Percentiles rank a stretch among this genome's conserved stretches.
Conservation (phyloP, 2,329 filamentous ascomycete genomes). For the Didymella glomerata region DNA sequence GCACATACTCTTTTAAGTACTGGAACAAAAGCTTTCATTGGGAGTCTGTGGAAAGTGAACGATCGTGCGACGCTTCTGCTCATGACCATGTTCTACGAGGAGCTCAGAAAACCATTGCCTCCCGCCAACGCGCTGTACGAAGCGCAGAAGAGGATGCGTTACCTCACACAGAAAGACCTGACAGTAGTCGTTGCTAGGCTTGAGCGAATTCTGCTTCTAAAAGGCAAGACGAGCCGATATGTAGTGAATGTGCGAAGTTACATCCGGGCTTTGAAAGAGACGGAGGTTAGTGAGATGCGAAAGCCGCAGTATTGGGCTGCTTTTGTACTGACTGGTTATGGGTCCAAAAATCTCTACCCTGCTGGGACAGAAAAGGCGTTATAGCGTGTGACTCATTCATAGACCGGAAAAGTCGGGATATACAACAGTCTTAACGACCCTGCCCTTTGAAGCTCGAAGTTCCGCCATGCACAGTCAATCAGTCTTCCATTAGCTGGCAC, state of each 20-base stretch:
- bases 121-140: background rate
- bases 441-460: no score
- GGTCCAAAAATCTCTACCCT: background rate
- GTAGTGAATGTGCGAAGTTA: no score
- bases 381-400: background rate
- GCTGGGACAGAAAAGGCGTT: background rate
- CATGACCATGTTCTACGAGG: conserved; percentile 3
- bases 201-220: background rate
- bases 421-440: no score
- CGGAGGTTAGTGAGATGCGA: background rate
- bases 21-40: conserved; percentile 1
- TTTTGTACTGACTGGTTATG: background rate
- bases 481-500: no score
- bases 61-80: conserved; percentile 3
- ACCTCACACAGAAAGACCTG: background rate
- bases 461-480: no score
- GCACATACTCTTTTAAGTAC: background rate
- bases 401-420: no score
- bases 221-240: no score
- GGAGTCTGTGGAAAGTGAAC: conserved; percentile 1
- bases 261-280: background rate
- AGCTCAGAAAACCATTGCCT: background rate
- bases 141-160: conserved; percentile 2
- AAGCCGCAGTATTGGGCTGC: background rate
- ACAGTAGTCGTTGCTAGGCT: background rate